Evolutionary conservation across 108 stramenopile species (phyloP).

Genomic region (Aurantiochytrium sp.): DNA sequence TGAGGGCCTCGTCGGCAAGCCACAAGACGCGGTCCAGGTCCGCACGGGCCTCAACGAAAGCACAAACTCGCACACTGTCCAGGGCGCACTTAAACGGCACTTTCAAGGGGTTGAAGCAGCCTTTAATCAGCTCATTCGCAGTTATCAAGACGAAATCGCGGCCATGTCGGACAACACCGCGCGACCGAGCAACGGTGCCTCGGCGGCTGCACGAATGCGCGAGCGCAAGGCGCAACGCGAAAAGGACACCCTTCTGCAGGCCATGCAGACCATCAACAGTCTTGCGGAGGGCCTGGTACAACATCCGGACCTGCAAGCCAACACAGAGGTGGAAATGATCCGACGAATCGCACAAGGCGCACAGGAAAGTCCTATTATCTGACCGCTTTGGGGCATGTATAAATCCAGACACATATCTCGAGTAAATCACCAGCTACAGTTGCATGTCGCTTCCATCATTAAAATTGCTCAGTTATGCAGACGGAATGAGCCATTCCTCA

Average conservation of each 20-base stretch:
- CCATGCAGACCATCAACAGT: not conserved
- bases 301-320: not conserved
- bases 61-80: not conserved
- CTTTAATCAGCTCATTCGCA: not conserved
- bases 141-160: not conserved
- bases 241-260: not conserved
- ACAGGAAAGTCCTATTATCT: not conserved
- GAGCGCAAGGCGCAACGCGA: not conserved
- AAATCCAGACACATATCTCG: not conserved
- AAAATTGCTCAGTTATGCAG: no score
- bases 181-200: not conserved
- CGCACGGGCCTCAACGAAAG: not conserved
- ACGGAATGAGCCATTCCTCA: not conserved
- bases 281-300: not conserved
- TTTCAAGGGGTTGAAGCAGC: not conserved
- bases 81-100: not conserved
- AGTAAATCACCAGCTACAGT: not conserved
- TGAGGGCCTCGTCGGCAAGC: not conserved
- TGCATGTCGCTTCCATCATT: no score
- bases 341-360: not conserved
- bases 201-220: not conserved
- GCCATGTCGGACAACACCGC: not conserved
- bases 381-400: not conserved
- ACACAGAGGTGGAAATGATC: not conserved
- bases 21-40: not conserved